Evolutionary conservation across 768 basidiomycete genomes (phyloP).

Genomic region (Suillus luteus): DNA sequence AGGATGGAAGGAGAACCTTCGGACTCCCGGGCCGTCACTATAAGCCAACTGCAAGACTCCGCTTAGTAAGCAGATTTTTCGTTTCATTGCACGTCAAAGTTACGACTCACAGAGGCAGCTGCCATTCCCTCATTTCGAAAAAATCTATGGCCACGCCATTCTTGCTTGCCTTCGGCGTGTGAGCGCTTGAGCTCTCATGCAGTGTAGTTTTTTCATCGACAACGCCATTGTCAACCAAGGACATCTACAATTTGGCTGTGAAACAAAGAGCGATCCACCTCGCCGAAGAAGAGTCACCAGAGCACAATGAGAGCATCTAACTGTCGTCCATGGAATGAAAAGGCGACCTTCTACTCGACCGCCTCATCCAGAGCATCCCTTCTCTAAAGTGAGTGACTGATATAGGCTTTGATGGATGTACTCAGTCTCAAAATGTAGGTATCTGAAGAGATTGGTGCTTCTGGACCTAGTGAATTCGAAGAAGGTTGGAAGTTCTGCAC

Average conservation of each 20-base stretch:
- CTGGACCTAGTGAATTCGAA: constrained; percentile 44
- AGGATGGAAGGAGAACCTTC: too few species aligned
- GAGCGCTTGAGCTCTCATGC: constrained; percentile 21
- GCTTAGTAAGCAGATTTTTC: too few species aligned
- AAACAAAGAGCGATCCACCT: constrained; percentile 11
- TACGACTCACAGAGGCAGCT: background rate
- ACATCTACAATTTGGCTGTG: constrained; percentile 27
- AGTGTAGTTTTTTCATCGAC: constrained; percentile 23
- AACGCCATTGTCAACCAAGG: constrained; percentile 27
- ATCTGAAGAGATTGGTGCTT: constrained; percentile 56
- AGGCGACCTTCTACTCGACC: constrained; percentile 27
- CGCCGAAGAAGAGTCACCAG: too few species aligned
- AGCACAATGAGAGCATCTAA: constrained; percentile 4
- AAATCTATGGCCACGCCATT: constrained; percentile 1
- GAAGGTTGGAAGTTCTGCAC: constrained; percentile 46
- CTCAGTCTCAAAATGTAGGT: constrained; percentile 37
- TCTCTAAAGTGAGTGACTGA: constrained; percentile 50
- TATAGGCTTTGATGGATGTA: background rate
- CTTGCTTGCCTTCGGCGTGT: background rate
- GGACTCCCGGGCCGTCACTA: too few species aligned
- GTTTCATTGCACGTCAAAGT: background rate
- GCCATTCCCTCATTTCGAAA: background rate
- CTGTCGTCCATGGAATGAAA: background rate
- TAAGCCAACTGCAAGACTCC: too few species aligned
- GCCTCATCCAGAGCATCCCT: constrained; percentile 47